Evolutionary conservation across 371 early-diverging fungal genomes (phyloP), one percentile per base, ranked within the genome.

Genomic region (Rhizopus microsporus): DNA sequence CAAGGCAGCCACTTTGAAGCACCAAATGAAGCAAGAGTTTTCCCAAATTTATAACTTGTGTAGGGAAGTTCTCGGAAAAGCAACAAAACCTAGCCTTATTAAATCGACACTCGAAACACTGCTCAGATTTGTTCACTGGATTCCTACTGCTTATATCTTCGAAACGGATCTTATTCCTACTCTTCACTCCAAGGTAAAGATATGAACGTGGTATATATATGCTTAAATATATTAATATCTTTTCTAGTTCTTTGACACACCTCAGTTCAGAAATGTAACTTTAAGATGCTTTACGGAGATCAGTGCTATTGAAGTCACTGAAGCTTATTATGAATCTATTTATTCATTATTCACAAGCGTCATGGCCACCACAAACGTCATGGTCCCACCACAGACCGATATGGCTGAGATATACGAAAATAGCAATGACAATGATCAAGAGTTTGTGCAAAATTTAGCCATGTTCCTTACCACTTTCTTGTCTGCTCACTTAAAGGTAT

Each of bases 131-230:
- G 82, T 99, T 57, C 93, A 91, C 78, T 99, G 98, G 94, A 92
- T 99, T 62, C 98, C 98, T 30, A 81, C 93, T 35, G 97, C 95
- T 16, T 99, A 92, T 71, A 92, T 99, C 50, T 99, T 99, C 61
- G 93, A 98, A 69, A 96, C 95, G 10, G 87, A 91, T 65, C 74
- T 99, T 44, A 94, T 99, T 33, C 91, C 88, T 51, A 88, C 87
- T 34, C 78, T 98, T 47, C 83, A 88, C 51, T 82, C 77, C 17
- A 86, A 96, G 66, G 93, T 93, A 85, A 57, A 80, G n/a, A 13
- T 15, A 16, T 39, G 3, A 29, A 30, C 51, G 17, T 42, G 23
- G 2, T 16, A 34, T 1, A 9, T 6, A 12, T 42, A 23, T 15
- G 17, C 32, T 35, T 35, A 38, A 13, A 13, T 39, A 12, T n/a